Percentiles rank a stretch among this genome's conserved stretches.
Conservation (phyloP, 768 basidiomycete genomes). For the Kwoniella dejecticola region DNA sequence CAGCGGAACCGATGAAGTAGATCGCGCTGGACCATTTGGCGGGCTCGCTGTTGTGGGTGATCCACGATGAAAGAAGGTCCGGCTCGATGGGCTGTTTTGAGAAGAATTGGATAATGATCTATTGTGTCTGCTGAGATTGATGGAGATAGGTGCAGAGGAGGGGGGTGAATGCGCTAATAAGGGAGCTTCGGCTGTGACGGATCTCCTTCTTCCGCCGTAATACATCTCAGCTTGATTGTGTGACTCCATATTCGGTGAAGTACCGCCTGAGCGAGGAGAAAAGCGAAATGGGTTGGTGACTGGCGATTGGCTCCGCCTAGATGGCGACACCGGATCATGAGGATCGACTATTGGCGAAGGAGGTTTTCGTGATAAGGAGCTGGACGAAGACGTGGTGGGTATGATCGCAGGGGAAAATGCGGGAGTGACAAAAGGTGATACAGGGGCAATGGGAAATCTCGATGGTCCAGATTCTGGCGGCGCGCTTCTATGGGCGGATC, state of each 20-base stretch:
- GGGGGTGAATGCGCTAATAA: constrained; percentile 28
- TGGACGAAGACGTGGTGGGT: constrained; percentile 9
- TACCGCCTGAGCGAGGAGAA: constrained; percentile 12
- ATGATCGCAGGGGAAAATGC: constrained; percentile 43
- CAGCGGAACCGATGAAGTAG: background rate
- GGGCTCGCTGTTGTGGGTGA: constrained; percentile 14
- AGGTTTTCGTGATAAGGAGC: constrained; percentile 22
- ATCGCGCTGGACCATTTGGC: constrained; percentile 11
- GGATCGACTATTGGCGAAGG: constrained; percentile 22
- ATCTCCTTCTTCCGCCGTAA: constrained; percentile 24
- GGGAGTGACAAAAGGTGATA: constrained; percentile 45
- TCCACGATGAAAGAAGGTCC: constrained; percentile 11
- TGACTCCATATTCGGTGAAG: constrained; percentile 20
- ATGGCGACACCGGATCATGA: constrained; percentile 18
- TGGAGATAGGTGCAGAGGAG: constrained; percentile 20
- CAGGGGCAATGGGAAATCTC: constrained; percentile 34
- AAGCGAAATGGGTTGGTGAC: constrained; percentile 9
- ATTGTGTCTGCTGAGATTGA: constrained; percentile 26
- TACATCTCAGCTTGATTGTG: constrained; percentile 5
- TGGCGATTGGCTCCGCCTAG: constrained; percentile 11
- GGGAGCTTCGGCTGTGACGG: constrained; percentile 20
- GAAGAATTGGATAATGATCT: constrained; percentile 38
- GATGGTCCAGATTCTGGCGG: constrained; percentile 24
- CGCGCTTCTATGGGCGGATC: constrained; percentile 7
- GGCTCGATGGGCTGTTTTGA: constrained; percentile 17